Evolutionary conservation across 1,139 yeast species (phyloP).

Genomic region (Sugiyamaella novakii): DNA sequence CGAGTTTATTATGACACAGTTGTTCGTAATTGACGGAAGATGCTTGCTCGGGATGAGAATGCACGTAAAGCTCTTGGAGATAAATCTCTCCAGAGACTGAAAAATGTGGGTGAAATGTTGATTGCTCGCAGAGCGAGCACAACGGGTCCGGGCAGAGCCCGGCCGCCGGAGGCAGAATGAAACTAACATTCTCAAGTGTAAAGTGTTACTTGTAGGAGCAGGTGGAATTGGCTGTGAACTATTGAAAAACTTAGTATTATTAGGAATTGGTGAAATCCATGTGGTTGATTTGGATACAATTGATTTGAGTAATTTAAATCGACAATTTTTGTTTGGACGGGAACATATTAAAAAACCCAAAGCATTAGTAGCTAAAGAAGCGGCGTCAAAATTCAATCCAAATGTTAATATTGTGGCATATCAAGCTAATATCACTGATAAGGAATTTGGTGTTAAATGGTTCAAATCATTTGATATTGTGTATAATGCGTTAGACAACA

Average conservation of each 20-base stretch:
- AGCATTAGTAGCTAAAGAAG: constrained; percentile 74
- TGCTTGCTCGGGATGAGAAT: constrained; percentile 23
- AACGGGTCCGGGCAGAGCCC: not conserved
- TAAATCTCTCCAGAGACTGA: constrained; percentile 22
- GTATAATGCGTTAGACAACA: constrained; percentile 90
- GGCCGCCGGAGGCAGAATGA: not conserved
- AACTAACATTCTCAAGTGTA: constrained; percentile 27
- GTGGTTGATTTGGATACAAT: constrained; percentile 93
- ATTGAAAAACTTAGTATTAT: constrained; percentile 76
- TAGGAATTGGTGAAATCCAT: constrained; percentile 88
- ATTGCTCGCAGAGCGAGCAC: not conserved
- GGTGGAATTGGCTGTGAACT: constrained; percentile 99
- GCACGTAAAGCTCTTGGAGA: constrained; percentile 28
- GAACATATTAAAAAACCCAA: constrained; percentile 87
- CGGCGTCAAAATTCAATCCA: constrained; percentile 78
- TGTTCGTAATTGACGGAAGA: too few relatives aligned
- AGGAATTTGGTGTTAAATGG: constrained; percentile 75
- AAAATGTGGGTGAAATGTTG: constrained; percentile 24
- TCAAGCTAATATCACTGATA: constrained; percentile 87
- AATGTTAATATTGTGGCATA: constrained; percentile 73
- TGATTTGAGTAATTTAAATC: constrained; percentile 84
- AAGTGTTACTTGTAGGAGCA: constrained; percentile 88
- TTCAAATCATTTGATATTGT: constrained; percentile 76
- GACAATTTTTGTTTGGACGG: constrained; percentile 87
- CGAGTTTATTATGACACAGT: too few relatives aligned